Base-by-base conservation (phyloP, 176 grass and related monocot genomes). In the Carex cristatella region DNA sequence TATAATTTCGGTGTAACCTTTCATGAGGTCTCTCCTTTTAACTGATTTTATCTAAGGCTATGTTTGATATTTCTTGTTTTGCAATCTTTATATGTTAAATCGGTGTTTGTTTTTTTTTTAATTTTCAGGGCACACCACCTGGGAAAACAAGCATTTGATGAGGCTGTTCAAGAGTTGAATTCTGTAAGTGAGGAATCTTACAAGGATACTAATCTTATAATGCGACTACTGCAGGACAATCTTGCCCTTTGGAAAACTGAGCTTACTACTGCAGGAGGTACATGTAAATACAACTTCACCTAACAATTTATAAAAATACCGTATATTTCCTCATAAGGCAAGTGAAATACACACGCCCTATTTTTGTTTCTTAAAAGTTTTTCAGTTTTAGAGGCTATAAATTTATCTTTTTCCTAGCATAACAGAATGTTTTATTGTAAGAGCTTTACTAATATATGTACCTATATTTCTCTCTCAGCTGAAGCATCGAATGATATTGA, bases 141-240 rank as follows among this genome's bases (percentile, higher is more conserved):
- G 44, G 92, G 90, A 85, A 89, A 91, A 80, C 90, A 90, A 87
- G 92, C 94, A 85, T 90, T 92, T 91, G 87, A 92, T 88, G 90
- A 94, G 79, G 90, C 90, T 89, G n/a, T 86, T 82, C 5, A 55
- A 65, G 92, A 94, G 81, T 51, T 94, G 46, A 92, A 88, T 59
- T 91, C 84, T 44, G 42, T 86, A 64, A 73, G 81, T 48, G 91
- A 89, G 48, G 90, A 88, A 0, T 81, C 31, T 71, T 87, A 91
- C 82, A 88, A 88, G 12, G 90, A 94, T 31, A 93, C 86, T 84
- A 65, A 74, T 81, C 55, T 93, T 82, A 91, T 94, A 83, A 87
- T 97, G 63, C 87, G 94, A 67, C 82, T 94, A 87, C 73, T 97
- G 71, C 90, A 85, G 84, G 90, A 93, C 73, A 97, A 94, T 84